Conservation (phyloP, 1,139 yeast species). For the Candida glucosophila region DNA sequence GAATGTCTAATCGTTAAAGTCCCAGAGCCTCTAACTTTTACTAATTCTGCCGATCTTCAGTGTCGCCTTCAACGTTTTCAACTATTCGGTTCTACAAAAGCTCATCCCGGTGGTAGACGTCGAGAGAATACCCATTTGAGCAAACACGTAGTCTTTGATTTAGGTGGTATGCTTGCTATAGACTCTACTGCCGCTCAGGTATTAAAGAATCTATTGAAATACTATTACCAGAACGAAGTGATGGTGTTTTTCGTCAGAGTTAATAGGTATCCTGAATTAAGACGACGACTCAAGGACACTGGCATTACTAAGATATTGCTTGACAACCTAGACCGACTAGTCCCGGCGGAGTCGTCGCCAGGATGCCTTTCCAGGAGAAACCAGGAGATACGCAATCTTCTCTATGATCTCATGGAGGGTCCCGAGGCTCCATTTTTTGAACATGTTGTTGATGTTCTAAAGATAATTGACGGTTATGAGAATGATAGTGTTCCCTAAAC, state of each 20-base stretch:
- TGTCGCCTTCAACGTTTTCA: conserved; percentile 72
- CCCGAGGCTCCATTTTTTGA: conserved; percentile 24
- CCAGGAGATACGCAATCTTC: conserved; percentile 1
- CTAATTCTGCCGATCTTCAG: conserved; percentile 79
- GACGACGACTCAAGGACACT: conserved; percentile 20
- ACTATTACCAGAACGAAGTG: conserved; percentile 49
- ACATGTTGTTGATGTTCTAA: conserved; percentile 36
- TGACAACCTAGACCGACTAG: conserved; percentile 14
- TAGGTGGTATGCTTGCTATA: conserved; percentile 77
- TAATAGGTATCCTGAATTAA: conserved; percentile 27
- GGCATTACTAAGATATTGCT: conserved; percentile 23
- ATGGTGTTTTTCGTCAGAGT: conserved; percentile 61
- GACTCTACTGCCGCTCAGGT: conserved; percentile 88
- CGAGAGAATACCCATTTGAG: conserved; percentile 47
- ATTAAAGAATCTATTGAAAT: conserved; percentile 48
- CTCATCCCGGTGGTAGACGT: conserved; percentile 75
- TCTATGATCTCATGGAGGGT: conserved; percentile 18
- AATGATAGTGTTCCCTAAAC: conserved; percentile 4
- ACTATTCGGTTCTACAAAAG: conserved; percentile 71
- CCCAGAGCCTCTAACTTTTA: conserved; percentile 90
- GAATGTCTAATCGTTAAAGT: conserved; percentile 81
- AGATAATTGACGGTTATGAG: conserved; percentile 33
- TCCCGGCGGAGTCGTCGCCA: conserved; percentile 3
- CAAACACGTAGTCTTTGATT: conserved; percentile 66
- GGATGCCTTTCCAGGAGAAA: conserved; percentile 3